Evolutionary conservation across 768 basidiomycete genomes (phyloP).

Genomic region (Tricholoma matsutake): DNA sequence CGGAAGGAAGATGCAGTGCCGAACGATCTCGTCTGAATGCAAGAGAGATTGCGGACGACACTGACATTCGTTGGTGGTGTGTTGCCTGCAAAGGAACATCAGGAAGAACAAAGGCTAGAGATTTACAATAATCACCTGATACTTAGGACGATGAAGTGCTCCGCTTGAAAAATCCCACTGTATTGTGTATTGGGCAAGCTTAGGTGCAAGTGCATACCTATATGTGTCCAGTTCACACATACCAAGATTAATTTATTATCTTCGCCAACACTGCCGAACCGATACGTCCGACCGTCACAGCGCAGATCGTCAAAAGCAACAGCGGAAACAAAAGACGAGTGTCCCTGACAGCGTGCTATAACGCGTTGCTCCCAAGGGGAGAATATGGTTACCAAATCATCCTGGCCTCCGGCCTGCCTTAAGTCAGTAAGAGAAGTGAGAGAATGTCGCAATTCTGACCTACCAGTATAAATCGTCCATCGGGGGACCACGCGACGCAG

Average conservation of each 20-base stretch:
- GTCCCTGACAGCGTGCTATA: conserved; percentile 94
- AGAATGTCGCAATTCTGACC: conserved; percentile 9
- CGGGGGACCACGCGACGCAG: conserved; percentile 92
- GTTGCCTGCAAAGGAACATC: conserved; percentile 33
- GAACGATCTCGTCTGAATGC: conserved; percentile 64
- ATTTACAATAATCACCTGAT: conserved; percentile 39
- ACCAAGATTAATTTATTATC: conserved; percentile 94
- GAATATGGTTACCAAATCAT: conserved; percentile 92
- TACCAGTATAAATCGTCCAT: conserved; percentile 89
- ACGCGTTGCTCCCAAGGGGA: conserved; percentile 94
- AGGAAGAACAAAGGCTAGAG: background rate
- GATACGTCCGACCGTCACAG: conserved; percentile 86
- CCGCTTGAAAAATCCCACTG: conserved; percentile 97
- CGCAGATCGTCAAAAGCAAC: conserved; percentile 89
- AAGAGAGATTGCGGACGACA: conserved; percentile 77
- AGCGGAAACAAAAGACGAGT: conserved; percentile 89
- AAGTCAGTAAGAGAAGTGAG: conserved; percentile 1
- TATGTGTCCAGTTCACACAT: conserved; percentile 20
- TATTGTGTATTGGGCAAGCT: conserved; percentile 26
- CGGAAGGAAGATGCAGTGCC: conserved; percentile 50
- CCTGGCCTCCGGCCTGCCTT: conserved; percentile 88
- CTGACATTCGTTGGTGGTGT: conserved; percentile 72
- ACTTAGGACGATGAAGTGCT: conserved; percentile 84
- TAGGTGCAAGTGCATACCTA: background rate
- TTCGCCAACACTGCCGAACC: conserved; percentile 95